These are phyloP conservation scores for Albatrellus sp. DNA, from an alignment of 1,284 basidiomycete species.

Conservation along the genomic window DNA sequence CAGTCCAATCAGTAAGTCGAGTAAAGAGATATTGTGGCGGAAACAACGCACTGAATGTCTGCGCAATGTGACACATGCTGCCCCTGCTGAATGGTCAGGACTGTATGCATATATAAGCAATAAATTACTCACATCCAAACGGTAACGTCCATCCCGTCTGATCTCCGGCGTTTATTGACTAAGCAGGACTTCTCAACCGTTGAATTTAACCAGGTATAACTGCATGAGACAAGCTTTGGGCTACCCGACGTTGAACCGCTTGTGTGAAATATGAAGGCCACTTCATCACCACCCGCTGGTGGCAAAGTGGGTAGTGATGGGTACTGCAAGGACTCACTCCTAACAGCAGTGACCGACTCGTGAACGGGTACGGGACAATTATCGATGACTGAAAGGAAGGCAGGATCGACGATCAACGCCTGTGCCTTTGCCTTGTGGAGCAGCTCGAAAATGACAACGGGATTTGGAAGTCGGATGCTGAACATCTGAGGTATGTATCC, in stretches of 20 bases:
- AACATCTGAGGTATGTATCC: constrained; percentile 65
- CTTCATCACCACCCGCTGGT: constrained; percentile 25
- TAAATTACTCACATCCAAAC: constrained; percentile 47
- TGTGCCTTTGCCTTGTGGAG: constrained; percentile 41
- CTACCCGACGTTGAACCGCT: constrained; percentile 64
- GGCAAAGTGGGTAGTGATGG: constrained; percentile 33
- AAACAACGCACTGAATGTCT: constrained; percentile 44
- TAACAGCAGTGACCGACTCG: constrained; percentile 26
- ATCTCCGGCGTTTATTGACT: constrained; percentile 34
- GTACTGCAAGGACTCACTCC: constrained; percentile 20
- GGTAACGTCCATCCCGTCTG: constrained; percentile 47
- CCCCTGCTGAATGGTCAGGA: constrained; percentile 30
- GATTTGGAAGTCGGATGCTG: constrained; percentile 57
- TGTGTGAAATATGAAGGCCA: constrained; percentile 60
- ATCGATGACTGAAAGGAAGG: constrained; percentile 24
- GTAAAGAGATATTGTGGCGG: neutral
- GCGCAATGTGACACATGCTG: constrained; percentile 60
- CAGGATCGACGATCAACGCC: constrained; percentile 48
- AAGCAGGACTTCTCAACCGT: constrained; percentile 43
- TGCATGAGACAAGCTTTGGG: constrained; percentile 61
- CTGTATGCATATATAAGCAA: constrained; percentile 13
- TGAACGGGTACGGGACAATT: constrained; percentile 36
- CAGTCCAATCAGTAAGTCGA: neutral
- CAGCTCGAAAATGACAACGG: constrained; percentile 53
- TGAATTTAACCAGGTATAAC: constrained; percentile 44